Evolutionary conservation across 129 eudicot species (phyloP).

Genomic region (Arctium lappa): DNA sequence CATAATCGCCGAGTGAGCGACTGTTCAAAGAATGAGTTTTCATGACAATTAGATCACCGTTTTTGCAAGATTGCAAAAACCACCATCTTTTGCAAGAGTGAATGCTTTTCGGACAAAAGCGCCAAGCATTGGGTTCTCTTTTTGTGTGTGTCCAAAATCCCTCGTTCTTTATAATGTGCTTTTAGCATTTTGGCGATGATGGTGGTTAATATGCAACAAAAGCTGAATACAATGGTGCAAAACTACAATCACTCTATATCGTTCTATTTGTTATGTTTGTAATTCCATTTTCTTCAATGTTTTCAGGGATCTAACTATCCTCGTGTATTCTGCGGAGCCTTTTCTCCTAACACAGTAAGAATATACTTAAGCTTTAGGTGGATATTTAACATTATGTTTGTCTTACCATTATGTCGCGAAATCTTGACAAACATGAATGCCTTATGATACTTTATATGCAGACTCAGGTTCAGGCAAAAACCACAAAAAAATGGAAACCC

Average conservation of each 20-base stretch:
- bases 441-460: not conserved
- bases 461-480: too few species aligned
- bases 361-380: not conserved
- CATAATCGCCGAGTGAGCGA: not conserved
- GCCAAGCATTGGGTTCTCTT: not conserved
- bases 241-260: not conserved
- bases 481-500: too few species aligned
- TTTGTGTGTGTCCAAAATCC: not conserved
- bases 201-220: not conserved
- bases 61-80: not conserved
- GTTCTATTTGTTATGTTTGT: not conserved
- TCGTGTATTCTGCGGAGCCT: slow-evolving; percentile 91
- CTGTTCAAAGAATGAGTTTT: not conserved
- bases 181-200: not conserved
- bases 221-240: not conserved
- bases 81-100: not conserved
- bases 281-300: slow-evolving; percentile 12
- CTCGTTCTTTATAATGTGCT: not conserved
- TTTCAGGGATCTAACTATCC: slow-evolving; percentile 81
- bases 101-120: too few species aligned
- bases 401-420: not conserved
- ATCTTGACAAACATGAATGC: slow-evolving; percentile 18
- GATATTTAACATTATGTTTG: not conserved
- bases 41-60: not conserved
- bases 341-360: slow-evolving; percentile 80